phyloP scores from a whole-genome alignment of 352 stramenopile species.

The Thraustochytrium striatum region DNA sequence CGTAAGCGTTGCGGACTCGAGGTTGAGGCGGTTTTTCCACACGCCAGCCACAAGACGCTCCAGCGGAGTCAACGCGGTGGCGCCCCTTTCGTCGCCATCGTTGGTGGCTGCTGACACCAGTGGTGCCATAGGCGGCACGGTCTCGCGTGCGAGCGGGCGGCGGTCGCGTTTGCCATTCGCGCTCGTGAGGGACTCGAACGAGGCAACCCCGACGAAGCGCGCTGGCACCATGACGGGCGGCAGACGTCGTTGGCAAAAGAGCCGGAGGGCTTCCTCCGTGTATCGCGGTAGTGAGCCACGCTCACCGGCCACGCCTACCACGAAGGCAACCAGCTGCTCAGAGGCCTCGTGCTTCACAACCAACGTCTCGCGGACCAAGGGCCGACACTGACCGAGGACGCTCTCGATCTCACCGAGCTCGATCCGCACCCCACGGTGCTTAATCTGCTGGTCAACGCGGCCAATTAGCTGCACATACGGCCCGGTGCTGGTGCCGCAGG shows the following conservation, averaged over 20 bases:
- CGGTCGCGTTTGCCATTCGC: constrained; percentile 9
- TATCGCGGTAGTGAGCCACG: constrained; percentile 5
- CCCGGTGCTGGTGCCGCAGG: background rate
- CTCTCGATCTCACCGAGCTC: constrained; percentile 51
- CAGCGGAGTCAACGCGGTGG: background rate
- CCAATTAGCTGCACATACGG: constrained; percentile 38
- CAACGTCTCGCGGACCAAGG: background rate
- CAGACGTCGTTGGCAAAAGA: background rate
- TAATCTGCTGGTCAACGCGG: constrained; percentile 51
- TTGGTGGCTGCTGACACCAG: background rate
- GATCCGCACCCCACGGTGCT: constrained; percentile 47
- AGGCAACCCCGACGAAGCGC: background rate
- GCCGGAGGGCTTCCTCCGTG: background rate
- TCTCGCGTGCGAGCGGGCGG: background rate
- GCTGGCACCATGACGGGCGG: constrained; percentile 11
- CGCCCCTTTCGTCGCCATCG: background rate
- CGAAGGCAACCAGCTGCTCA: background rate
- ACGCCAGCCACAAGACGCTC: background rate
- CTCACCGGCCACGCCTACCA: background rate
- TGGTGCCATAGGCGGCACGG: background rate
- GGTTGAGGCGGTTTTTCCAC: background rate
- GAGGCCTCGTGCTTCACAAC: background rate
- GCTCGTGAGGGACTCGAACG: background rate
- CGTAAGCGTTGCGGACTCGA: background rate
- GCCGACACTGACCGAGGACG: background rate